Base-by-base conservation (phyloP, 2,329 filamentous ascomycete species). In the Trichoderma breve region DNA sequence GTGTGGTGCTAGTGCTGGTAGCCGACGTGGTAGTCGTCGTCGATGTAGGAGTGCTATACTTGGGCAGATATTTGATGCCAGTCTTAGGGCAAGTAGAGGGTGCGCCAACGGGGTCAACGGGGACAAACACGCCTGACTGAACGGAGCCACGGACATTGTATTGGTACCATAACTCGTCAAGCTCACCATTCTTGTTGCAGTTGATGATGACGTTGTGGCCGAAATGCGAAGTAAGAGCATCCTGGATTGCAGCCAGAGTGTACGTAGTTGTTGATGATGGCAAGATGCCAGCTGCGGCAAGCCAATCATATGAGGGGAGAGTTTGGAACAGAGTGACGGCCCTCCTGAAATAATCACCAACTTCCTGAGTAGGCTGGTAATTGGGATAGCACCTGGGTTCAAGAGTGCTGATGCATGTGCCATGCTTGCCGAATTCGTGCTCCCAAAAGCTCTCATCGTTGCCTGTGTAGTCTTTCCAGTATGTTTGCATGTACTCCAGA, bases 371-470 rank as follows among this genome's bases (percentile, higher is more conserved):
- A 0, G 86, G 80, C 70, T 84, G 80, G 79, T 92, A 91, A 76
- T 83, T 78, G 4, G 82, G 80, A 81, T 93, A 94, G 83, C 92
- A 94, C 18, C 81, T 79, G 0, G 91, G 87, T 58, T 90, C 84
- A 11, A 94, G 84, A 0, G 92, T 94, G 76, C 85, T 89, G 74
- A 93, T 88, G 81, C 92, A 93, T 18, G 84, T 86, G 70, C 91
- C 92, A 79, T 94, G 92, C 79, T 92, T 94, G 74, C 84, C 84
- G 90, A 90, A 93, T 80, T 94, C 91, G 79, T 93, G 91, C 78
- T 91, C 84, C 91, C 91, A 94, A 75, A 94, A 88, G 14, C 81
- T 82, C 76, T 91, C 87, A 74, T 91, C 88, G 53, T 89, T 82
- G 71, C 90, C 90, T 63, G 86, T 78, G 80, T 90, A 88, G 77